Conservation (phyloP, 176 grass and related monocot genomes). For the Juncus inflexus region DNA sequence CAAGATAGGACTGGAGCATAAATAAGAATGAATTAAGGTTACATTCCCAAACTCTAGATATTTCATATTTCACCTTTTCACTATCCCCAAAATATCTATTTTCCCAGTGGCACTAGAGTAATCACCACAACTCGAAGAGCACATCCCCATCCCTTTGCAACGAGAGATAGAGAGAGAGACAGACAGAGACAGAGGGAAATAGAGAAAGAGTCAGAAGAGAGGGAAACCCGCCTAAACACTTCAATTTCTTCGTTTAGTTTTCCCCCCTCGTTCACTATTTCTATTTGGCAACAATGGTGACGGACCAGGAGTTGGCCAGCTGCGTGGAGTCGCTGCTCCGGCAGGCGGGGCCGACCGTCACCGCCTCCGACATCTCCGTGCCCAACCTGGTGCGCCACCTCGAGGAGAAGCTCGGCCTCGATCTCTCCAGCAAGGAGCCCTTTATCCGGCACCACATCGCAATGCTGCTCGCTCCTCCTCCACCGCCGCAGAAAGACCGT, state of each 20-base stretch:
- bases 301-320: slow-evolving; percentile 76
- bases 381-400: slow-evolving; percentile 55
- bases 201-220: slow-evolving; percentile 6
- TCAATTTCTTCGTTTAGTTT: slow-evolving; percentile 32
- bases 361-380: slow-evolving; percentile 35
- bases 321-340: slow-evolving; percentile 73
- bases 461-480: slow-evolving; percentile 43
- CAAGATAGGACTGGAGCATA: too few species aligned
- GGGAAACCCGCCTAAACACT: slow-evolving; percentile 15
- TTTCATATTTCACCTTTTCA: neutral
- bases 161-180: neutral
- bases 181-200: slow-evolving; percentile 13
- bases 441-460: slow-evolving; percentile 80
- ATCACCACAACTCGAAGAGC: neutral
- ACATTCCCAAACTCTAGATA: too few species aligned
- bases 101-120: neutral
- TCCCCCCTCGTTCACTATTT: neutral
- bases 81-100: neutral
- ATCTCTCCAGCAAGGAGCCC: slow-evolving; percentile 68
- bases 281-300: slow-evolving; percentile 46
- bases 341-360: slow-evolving; percentile 33
- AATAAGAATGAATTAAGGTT: neutral
- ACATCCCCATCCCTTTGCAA: slow-evolving; percentile 4
- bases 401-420: slow-evolving; percentile 61
- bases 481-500: slow-evolving; percentile 29